A percentile compares a stretch with the other conserved stretches of the same genome.
These are phyloP conservation scores for Gossypium ekmanianum DNA, from an alignment of 345 rosid genomes.

Conservation along the genomic window DNA sequence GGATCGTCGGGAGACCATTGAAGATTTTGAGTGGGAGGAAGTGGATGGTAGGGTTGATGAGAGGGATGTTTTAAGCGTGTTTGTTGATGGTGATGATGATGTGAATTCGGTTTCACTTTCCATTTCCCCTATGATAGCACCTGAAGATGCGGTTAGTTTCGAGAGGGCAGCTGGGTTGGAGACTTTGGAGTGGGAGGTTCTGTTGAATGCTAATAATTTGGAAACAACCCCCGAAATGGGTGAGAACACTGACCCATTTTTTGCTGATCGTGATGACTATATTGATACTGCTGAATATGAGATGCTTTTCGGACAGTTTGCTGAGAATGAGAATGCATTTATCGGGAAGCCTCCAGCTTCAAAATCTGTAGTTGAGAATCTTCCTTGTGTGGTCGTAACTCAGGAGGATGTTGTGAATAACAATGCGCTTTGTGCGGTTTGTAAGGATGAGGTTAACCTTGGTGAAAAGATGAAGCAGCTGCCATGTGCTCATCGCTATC, in stretches of 20 bases:
- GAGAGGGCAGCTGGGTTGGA: constrained; percentile 50
- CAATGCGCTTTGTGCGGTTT: constrained; percentile 64
- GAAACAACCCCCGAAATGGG: constrained; percentile 45
- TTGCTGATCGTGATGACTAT: constrained; percentile 54
- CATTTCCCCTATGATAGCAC: constrained; percentile 46
- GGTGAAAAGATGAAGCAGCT: constrained; percentile 65
- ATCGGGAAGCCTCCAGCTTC: constrained; percentile 73
- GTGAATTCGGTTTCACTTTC: constrained; percentile 55
- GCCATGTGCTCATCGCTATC: constrained; percentile 80
- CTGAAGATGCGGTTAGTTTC: constrained; percentile 46
- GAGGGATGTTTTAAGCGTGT: constrained; percentile 54
- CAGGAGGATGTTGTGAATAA: constrained; percentile 44
- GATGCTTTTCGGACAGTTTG: constrained; percentile 71
- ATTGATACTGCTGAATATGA: constrained; percentile 63
- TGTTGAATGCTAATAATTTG: constrained; percentile 63
- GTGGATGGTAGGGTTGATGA: constrained; percentile 67
- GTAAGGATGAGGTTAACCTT: constrained; percentile 64
- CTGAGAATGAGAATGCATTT: constrained; percentile 57
- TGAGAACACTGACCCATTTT: constrained; percentile 37
- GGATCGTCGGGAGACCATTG: constrained; percentile 52
- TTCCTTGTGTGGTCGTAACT: constrained; percentile 47
- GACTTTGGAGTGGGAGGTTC: constrained; percentile 74
- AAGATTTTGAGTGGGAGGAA: constrained; percentile 94
- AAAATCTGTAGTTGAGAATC: constrained; percentile 50
- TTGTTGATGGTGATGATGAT: constrained; percentile 53